A percentile compares a stretch with the other conserved stretches of the same genome.
These are phyloP conservation scores for Mediolabrus comicus DNA, from an alignment of 108 stramenopile genomes.

Conservation along the genomic window DNA sequence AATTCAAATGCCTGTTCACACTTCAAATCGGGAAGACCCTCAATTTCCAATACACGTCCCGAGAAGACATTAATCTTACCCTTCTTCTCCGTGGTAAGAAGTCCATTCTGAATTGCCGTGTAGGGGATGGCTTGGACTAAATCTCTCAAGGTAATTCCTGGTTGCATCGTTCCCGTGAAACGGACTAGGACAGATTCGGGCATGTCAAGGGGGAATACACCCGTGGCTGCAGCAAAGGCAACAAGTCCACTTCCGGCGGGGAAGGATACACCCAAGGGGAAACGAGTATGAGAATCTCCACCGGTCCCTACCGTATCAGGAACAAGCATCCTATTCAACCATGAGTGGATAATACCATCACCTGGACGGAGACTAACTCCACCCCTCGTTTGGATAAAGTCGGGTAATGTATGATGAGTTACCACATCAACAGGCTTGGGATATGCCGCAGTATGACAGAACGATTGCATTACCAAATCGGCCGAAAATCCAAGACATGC, in stretches of 20 bases:
- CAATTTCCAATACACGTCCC: conserved; percentile 93
- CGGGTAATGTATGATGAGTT: conserved; percentile 95
- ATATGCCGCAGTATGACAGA: conserved; percentile 97
- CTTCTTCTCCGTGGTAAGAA: conserved; percentile 93
- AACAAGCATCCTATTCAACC: conserved; percentile 96
- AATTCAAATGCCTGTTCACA: conserved; percentile 98
- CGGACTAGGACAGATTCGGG: conserved; percentile 92
- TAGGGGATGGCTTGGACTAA: conserved; percentile 96
- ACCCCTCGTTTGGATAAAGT: conserved; percentile 94
- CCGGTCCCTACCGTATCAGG: conserved; percentile 98
- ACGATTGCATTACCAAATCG: conserved; percentile 96
- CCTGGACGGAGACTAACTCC: conserved; percentile 94
- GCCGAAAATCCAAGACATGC: conserved; percentile 94
- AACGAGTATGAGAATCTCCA: conserved; percentile 95
- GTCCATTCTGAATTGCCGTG: conserved; percentile 89
- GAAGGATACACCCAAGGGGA: conserved; percentile 96
- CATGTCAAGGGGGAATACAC: conserved; percentile 96
- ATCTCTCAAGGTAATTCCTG: conserved; percentile 94
- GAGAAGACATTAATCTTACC: conserved; percentile 96
- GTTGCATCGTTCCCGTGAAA: conserved; percentile 92
- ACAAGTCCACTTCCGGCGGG: conserved; percentile 94
- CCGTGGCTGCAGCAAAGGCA: conserved; percentile 95
- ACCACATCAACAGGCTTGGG: conserved; percentile 97
- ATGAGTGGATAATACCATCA: conserved; percentile 97
- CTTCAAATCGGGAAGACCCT: conserved; percentile 91